These are phyloP conservation scores for Fusarium kyushuense DNA, from an alignment of 2,329 filamentous ascomycete genomes.

Conservation along the genomic window DNA sequence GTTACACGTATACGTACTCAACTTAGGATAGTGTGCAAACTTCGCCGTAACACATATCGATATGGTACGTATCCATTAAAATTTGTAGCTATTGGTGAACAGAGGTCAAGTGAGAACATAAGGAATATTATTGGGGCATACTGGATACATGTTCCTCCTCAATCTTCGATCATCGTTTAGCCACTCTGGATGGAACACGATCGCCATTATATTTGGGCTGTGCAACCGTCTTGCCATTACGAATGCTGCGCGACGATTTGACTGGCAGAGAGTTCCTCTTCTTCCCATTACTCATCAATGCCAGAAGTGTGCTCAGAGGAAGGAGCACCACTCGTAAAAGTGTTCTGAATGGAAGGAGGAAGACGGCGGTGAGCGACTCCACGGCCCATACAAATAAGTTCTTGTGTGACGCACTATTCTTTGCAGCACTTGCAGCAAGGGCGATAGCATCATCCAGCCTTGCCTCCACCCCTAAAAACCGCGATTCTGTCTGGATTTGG, in stretches of 20 bases:
- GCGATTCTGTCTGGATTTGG: slow-evolving; percentile 79
- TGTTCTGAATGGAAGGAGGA: slow-evolving; percentile 59
- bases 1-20: background rate
- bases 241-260: slow-evolving; percentile 42
- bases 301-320: slow-evolving; percentile 57
- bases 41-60: background rate
- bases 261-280: slow-evolving; percentile 45
- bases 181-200: slow-evolving; percentile 51
- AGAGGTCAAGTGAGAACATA: background rate
- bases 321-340: slow-evolving; percentile 56
- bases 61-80: background rate
- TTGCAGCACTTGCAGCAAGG: slow-evolving; percentile 81
- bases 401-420: slow-evolving; percentile 57
- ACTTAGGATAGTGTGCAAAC: background rate
- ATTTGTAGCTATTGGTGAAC: background rate
- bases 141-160: background rate
- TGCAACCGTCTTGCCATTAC: slow-evolving; percentile 42
- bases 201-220: slow-evolving; percentile 54
- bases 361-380: slow-evolving; percentile 52
- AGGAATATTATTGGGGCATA: slow-evolving; percentile 23
- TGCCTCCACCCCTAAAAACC: slow-evolving; percentile 77
- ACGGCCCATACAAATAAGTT: slow-evolving; percentile 55
- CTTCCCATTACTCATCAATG: slow-evolving; percentile 51
- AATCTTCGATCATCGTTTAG: slow-evolving; percentile 44
- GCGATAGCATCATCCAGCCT: slow-evolving; percentile 82